A percentile compares a stretch with the other conserved stretches of the same genome.
Evolutionary conservation across 2,329 filamentous ascomycete species (phyloP).

Genomic region (Hypoxylon sp.): DNA sequence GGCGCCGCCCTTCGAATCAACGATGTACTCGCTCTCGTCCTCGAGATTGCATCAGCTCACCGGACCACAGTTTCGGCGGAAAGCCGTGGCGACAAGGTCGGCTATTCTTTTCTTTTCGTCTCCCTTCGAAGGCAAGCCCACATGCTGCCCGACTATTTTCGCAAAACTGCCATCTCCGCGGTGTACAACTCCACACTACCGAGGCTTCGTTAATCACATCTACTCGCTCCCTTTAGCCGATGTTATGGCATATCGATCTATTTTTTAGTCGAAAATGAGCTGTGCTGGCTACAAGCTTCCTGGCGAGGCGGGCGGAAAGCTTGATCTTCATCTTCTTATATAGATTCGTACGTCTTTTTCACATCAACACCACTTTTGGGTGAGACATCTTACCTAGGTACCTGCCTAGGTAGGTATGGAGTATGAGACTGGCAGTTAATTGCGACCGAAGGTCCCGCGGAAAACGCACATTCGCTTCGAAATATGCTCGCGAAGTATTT

Average conservation of each 20-base stretch:
- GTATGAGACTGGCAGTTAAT: too few species aligned
- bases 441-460: not conserved
- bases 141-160: conserved; percentile 26
- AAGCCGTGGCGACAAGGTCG: conserved; percentile 8
- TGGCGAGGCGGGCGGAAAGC: not conserved
- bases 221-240: not conserved
- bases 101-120: conserved; percentile 6
- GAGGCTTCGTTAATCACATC: conserved; percentile 12
- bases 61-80: conserved; percentile 29
- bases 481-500: conserved; percentile 2
- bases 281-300: not conserved
- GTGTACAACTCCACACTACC: conserved; percentile 9
- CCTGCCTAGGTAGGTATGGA: not conserved
- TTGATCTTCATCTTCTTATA: not conserved
- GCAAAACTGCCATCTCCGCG: conserved; percentile 36
- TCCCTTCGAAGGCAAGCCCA: conserved; percentile 31
- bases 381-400: too few species aligned
- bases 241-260: conserved; percentile 5
- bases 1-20: not conserved
- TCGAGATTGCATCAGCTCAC: conserved; percentile 16
- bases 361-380: not conserved
- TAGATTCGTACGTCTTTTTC: not conserved
- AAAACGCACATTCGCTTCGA: not conserved
- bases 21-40: conserved; percentile 2
- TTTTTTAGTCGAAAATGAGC: not conserved